A percentile compares a stretch with the other conserved stretches of the same genome.
Evolutionary conservation across 371 early-diverging fungal genomes (phyloP).

Genomic region (Globomyces sp.): DNA sequence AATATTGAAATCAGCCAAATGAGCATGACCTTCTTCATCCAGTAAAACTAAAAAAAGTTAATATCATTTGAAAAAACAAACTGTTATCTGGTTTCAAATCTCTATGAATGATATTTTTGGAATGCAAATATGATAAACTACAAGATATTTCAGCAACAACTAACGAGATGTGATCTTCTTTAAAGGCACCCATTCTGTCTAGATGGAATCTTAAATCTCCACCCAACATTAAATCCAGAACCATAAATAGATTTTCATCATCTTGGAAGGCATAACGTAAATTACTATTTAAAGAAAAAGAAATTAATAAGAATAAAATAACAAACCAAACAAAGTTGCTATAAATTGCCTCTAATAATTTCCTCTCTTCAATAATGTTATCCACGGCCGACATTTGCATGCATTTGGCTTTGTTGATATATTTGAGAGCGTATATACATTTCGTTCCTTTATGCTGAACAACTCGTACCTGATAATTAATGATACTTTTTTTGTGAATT

Average conservation of each 20-base stretch:
- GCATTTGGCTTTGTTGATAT: constrained; percentile 58
- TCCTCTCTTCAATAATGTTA: constrained; percentile 56
- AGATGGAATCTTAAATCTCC: constrained; percentile 50
- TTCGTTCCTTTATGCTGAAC: constrained; percentile 51
- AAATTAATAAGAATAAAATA: neutral
- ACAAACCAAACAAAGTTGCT: constrained; percentile 55
- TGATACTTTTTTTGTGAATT: too few relatives aligned
- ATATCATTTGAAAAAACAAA: constrained; percentile 15
- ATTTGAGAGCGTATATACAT: constrained; percentile 53
- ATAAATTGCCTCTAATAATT: constrained; percentile 44
- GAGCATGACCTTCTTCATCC: constrained; percentile 51
- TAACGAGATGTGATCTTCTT: constrained; percentile 70
- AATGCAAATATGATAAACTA: constrained; percentile 75
- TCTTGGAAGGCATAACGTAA: constrained; percentile 81
- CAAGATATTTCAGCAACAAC: constrained; percentile 76
- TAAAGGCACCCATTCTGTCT: constrained; percentile 54
- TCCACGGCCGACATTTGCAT: constrained; percentile 56
- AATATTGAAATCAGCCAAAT: constrained; percentile 58
- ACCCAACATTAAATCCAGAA: constrained; percentile 77
- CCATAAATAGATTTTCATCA: constrained; percentile 81
- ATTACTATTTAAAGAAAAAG: constrained; percentile 42
- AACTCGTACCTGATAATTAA: constrained; percentile 41
- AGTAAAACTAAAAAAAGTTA: constrained; percentile 38
- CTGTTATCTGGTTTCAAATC: constrained; percentile 54
- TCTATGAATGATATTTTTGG: constrained; percentile 72